Evolutionary conservation across 192 early-diverging fungal species (phyloP).

Genomic region (Coemansia guatemalensis): DNA sequence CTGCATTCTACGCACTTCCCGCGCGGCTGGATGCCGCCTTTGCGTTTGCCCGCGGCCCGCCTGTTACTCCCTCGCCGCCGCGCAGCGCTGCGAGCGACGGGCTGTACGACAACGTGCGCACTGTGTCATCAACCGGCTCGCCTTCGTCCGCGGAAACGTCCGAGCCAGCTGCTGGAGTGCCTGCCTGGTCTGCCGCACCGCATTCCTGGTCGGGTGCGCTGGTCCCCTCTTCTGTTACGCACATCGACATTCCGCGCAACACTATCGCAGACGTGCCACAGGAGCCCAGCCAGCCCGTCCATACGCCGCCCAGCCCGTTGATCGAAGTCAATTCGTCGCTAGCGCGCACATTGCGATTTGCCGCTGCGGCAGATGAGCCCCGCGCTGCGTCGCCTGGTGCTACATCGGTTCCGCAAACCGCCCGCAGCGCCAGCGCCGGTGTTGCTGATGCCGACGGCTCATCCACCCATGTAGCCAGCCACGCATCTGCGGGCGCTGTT

Average conservation of each 20-base stretch:
- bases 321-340: conserved; percentile 35
- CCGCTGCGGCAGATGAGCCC: not conserved
- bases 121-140: conserved; percentile 1
- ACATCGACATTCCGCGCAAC: no score
- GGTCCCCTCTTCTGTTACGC: no score
- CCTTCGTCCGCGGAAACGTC: not conserved
- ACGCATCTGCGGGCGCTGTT: not conserved
- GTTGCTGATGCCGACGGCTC: no score
- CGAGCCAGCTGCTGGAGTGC: not conserved
- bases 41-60: not conserved
- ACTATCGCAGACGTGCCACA: no score
- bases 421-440: no score
- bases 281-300: not conserved
- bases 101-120: conserved; percentile 31
- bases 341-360: conserved; percentile 20
- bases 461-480: not conserved
- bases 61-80: conserved; percentile 22
- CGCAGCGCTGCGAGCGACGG: conserved; percentile 31
- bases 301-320: conserved; percentile 38
- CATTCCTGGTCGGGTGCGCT: no score
- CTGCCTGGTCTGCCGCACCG: no score
- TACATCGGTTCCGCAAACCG: not conserved
- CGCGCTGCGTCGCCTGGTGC: not conserved
- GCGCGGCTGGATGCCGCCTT: not conserved
- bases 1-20: not conserved